Base-by-base conservation (phyloP, 495 filamentous ascomycete species). In the Aspergillus homomorphus region DNA sequence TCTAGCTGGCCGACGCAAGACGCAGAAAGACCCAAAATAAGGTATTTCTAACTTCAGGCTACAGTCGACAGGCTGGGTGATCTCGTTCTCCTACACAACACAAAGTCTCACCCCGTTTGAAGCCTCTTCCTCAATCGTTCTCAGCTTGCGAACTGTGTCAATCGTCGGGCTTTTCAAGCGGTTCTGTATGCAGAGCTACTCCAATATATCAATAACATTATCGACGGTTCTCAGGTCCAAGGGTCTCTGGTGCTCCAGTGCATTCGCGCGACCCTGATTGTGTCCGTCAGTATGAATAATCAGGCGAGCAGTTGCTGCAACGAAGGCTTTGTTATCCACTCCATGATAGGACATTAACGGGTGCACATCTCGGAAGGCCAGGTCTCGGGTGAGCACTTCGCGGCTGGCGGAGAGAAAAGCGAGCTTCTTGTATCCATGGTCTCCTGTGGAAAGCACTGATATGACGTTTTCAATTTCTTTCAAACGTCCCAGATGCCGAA, bases 271-370 rank as follows among this genome's bases (percentile, higher is more conserved):
- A 14, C 57, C 45, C 3, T 62, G 60, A 16, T 64, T 48, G 51
- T 73, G 70, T 56, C 64, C 68, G 16, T 72, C 65, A 19, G 81
- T 63, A 46, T 80, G 71, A 18, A 73, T 67, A n/a, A 82, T 67
- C 3, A 80, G 59, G 18, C 83, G 66, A 6, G 77, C 56, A 3
- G 78, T 65, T 19, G 77, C 70, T 3, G 72, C 69, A 0, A 69
- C 75, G 64, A 82, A 82, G 18, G 63, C 78, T 58, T 81, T 73
- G 49, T 80, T 81, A 55, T 83, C 81, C 16, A 79, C 58, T 3
- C 75, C 65, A 24, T 80, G 77, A 66, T 78, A 82, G 52, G 75
- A 64, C 43, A 70, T 68, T n/a, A 70, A 64, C n/a, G 63, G 62
- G 30, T 64, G 65, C 19, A 62, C 59, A 20, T 65, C 62, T 3